phyloP scores from a whole-genome alignment of 805 yeast species.

The Myxozyma melibiosi region DNA sequence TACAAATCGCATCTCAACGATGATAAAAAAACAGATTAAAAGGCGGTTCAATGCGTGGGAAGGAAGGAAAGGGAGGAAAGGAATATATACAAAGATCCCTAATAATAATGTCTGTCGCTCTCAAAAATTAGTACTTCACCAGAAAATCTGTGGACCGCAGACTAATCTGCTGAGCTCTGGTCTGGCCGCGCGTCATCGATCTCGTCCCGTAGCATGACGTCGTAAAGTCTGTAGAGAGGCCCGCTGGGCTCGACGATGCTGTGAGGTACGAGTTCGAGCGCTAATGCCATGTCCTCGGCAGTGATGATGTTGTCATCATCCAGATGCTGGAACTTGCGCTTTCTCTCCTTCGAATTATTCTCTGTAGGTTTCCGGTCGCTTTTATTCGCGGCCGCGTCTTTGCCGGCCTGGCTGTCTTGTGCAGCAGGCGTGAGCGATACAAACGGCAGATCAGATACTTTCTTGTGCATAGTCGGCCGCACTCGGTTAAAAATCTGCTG shows the following conservation, averaged over 20 bases:
- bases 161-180: background rate
- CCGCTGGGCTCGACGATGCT: conserved; percentile 43
- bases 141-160: background rate
- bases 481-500: conserved; percentile 76
- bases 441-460: conserved; percentile 35
- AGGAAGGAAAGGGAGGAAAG: too few relatives aligned
- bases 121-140: background rate
- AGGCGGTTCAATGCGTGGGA: too few relatives aligned
- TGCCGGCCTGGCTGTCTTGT: background rate
- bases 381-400: background rate
- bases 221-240: conserved; percentile 42
- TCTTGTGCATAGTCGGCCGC: conserved; percentile 54
- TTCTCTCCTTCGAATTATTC: background rate
- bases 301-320: conserved; percentile 40
- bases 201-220: conserved; percentile 43
- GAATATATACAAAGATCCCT: background rate
- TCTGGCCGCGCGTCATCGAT: conserved; percentile 33
- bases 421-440: conserved; percentile 1
- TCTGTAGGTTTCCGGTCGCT: background rate
- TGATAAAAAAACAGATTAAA: too few relatives aligned
- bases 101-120: background rate
- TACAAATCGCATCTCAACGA: too few relatives aligned
- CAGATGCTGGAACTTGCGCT: conserved; percentile 23
- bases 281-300: conserved; percentile 42
- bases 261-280: conserved; percentile 42